Percentiles rank a stretch among this genome's conserved stretches.
These are phyloP conservation scores for Neurospora sublineolata DNA, from an alignment of 495 filamentous ascomycete genomes.

Conservation along the genomic window DNA sequence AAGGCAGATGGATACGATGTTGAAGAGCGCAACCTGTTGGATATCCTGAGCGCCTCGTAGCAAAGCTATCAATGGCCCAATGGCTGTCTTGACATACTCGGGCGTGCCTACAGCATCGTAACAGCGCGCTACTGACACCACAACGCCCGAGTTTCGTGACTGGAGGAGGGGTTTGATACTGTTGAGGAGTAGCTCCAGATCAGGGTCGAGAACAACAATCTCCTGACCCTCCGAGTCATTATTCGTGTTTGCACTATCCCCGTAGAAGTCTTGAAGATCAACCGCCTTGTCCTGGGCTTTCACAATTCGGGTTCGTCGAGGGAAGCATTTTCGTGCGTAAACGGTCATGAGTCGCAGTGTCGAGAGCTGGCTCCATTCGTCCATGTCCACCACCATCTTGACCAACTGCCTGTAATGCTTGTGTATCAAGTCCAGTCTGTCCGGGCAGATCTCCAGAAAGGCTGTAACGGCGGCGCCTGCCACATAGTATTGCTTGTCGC, in stretches of 20 bases:
- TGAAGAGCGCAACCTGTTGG: slow-evolving; percentile 78
- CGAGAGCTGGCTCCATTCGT: slow-evolving; percentile 91
- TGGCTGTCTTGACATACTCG: slow-evolving; percentile 54
- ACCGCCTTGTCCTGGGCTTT: slow-evolving; percentile 23
- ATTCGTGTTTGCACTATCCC: slow-evolving; percentile 29
- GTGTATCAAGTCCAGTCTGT: slow-evolving; percentile 77
- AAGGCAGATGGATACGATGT: slow-evolving; percentile 82
- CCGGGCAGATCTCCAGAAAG: slow-evolving; percentile 79
- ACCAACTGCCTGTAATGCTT: slow-evolving; percentile 74
- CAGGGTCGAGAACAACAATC: slow-evolving; percentile 57
- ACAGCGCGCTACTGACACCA: slow-evolving; percentile 74
- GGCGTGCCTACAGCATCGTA: slow-evolving; percentile 72
- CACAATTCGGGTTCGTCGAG: slow-evolving; percentile 49
- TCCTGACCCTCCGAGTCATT: slow-evolving; percentile 38
- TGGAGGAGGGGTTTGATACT: slow-evolving; percentile 74
- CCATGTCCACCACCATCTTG: slow-evolving; percentile 93
- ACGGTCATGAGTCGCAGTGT: slow-evolving; percentile 67
- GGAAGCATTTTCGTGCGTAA: slow-evolving; percentile 85
- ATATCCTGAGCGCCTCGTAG: slow-evolving; percentile 77
- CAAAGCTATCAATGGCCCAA: slow-evolving; percentile 77
- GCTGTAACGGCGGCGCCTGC: slow-evolving; percentile 84
- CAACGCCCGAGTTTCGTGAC: slow-evolving; percentile 84
- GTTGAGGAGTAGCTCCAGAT: slow-evolving; percentile 72
- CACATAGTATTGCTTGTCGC: slow-evolving; percentile 89
- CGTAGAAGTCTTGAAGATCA: slow-evolving; percentile 65